These are phyloP conservation scores for Chloranthus sessilifolius DNA, from an alignment of 164 flowering plant species.

Conservation along the genomic window DNA sequence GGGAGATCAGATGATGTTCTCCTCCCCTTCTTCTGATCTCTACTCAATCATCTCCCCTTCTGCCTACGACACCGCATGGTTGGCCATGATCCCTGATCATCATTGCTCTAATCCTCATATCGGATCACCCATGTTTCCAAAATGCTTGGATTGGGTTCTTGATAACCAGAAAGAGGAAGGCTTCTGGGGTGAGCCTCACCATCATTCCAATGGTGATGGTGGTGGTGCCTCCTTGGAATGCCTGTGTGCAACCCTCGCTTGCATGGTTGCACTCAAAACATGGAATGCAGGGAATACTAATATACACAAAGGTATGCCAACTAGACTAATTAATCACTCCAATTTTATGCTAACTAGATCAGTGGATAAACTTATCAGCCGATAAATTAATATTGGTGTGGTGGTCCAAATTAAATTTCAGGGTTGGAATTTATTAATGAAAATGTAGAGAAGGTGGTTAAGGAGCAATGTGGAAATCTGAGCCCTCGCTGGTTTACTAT, in stretches of 20 bases:
- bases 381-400: no score
- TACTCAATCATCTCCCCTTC: conserved; percentile 26
- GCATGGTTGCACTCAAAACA: conserved; percentile 33
- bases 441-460: conserved; percentile 25
- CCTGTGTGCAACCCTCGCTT: conserved; percentile 37
- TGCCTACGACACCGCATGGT: conserved; percentile 57
- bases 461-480: background rate
- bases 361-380: no score
- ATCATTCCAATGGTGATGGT: no score
- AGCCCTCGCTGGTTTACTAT: conserved; percentile 35
- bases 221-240: conserved; percentile 24
- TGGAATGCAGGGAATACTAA: conserved; percentile 25
- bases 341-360: no score
- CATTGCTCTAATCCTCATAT: background rate
- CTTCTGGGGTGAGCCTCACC: conserved; percentile 35
- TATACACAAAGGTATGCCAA: conserved; percentile 33
- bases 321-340: no score
- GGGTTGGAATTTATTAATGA: conserved; percentile 27
- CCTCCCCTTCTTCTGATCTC: conserved; percentile 8
- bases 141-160: conserved; percentile 39
- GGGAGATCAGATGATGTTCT: conserved; percentile 25
- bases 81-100: conserved; percentile 44
- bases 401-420: no score
- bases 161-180: conserved; percentile 33
- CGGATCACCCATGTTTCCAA: conserved; percentile 25